These are phyloP conservation scores for Leccinum sublutescens DNA, from an alignment of 768 basidiomycete genomes.

Conservation along the genomic window DNA sequence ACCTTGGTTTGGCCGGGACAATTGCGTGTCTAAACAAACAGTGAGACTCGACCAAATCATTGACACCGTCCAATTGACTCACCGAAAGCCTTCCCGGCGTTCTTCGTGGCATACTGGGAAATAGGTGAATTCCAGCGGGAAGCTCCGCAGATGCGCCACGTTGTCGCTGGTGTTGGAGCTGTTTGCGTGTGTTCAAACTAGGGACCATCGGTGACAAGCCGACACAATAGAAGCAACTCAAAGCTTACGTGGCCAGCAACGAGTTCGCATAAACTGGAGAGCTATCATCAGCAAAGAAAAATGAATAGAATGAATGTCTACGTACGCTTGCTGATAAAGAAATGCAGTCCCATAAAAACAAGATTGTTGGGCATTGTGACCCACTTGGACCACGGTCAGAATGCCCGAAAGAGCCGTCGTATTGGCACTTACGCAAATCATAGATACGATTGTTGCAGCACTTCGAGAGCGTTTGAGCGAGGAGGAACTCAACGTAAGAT, in stretches of 20 bases:
- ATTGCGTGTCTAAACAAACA: constrained; percentile 10
- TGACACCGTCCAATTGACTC: not conserved
- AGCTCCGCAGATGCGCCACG: constrained; percentile 31
- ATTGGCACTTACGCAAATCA: constrained; percentile 39
- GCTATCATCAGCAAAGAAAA: not conserved
- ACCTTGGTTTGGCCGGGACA: constrained; percentile 20
- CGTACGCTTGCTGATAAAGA: constrained; percentile 52
- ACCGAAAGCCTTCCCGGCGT: constrained; percentile 7
- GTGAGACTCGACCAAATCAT: not conserved
- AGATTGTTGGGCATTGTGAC: constrained; percentile 45
- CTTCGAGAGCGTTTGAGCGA: constrained; percentile 19
- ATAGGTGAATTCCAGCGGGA: constrained; percentile 26
- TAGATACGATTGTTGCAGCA: constrained; percentile 40
- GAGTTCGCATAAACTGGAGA: constrained; percentile 50
- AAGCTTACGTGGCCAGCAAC: constrained; percentile 41
- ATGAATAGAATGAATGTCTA: not conserved
- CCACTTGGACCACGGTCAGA: constrained; percentile 35
- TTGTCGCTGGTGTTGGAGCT: constrained; percentile 30
- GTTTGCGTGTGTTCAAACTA: constrained; percentile 40
- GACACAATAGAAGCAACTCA: not conserved
- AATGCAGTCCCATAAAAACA: constrained; percentile 52
- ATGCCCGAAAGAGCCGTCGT: not conserved
- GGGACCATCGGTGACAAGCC: not conserved
- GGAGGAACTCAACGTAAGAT: not conserved
- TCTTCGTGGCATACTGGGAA: constrained; percentile 19